Evolutionary conservation across 306 rosid genomes (phyloP).

Genomic region (Hylodesmum podocarpum): DNA sequence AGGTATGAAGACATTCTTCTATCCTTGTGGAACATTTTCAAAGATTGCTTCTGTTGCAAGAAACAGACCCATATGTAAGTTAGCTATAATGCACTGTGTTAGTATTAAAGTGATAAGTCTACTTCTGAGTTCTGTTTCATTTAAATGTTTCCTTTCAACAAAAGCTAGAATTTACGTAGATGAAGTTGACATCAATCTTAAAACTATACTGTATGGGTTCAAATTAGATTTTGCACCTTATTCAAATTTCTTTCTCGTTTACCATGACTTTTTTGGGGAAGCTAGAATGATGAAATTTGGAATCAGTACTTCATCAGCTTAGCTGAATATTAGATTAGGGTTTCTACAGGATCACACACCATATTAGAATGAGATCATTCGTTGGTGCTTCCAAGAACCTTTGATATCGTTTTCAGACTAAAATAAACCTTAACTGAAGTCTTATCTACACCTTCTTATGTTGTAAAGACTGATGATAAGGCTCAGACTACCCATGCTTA

Average conservation of each 20-base stretch:
- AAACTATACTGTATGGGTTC: neutral
- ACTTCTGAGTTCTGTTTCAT: neutral
- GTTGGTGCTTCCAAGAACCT: neutral
- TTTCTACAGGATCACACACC: neutral
- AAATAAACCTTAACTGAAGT: neutral
- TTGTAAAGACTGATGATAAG: neutral
- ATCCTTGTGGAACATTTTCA: slow-evolving; percentile 93
- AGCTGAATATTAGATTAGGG: neutral
- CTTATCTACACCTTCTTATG: neutral
- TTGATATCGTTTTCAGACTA: neutral
- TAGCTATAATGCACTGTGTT: slow-evolving; percentile 3
- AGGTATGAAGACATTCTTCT: slow-evolving; percentile 91
- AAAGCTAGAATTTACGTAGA: slow-evolving; percentile 27
- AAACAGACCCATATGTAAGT: slow-evolving; percentile 89
- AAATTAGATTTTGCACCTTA: neutral
- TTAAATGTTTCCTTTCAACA: slow-evolving; percentile 16
- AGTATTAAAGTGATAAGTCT: slow-evolving; percentile 17
- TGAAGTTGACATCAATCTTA: neutral
- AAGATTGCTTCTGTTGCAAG: slow-evolving; percentile 86
- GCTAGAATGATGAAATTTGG: neutral
- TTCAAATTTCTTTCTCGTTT: neutral
- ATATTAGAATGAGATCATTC: neutral
- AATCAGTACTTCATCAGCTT: neutral
- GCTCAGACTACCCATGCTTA: neutral
- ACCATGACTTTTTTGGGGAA: neutral